A percentile compares a stretch with the other conserved stretches of the same genome.
Conservation (phyloP, 2,329 filamentous ascomycete genomes). For the Boeremia exigua region DNA sequence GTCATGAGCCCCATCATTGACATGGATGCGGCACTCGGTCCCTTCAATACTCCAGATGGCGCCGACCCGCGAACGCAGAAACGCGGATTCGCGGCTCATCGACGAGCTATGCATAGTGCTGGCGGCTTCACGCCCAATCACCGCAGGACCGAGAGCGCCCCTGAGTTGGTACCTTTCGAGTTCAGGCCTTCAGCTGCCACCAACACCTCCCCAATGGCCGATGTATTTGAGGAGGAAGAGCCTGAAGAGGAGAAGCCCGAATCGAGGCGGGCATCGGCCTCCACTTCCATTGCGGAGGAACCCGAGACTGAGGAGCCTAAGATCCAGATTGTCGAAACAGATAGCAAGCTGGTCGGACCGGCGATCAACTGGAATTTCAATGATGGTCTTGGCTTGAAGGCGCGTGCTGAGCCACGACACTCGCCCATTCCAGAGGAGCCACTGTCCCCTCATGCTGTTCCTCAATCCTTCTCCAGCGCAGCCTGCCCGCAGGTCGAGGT, state of each 20-base stretch:
- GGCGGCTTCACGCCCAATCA: conserved; percentile 79
- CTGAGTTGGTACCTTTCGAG: conserved; percentile 79
- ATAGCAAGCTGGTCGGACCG: conserved; percentile 47
- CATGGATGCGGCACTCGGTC: conserved; percentile 88
- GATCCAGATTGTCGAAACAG: conserved; percentile 56
- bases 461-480: conserved; percentile 16
- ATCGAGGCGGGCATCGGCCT: conserved; percentile 15
- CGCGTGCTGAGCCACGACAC: conserved; percentile 21
- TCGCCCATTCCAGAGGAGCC: conserved; percentile 28
- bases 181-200: conserved; percentile 54
- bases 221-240: conserved; percentile 87
- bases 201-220: conserved; percentile 77
- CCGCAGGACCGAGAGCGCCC: conserved; percentile 78
- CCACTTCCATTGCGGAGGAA: conserved; percentile 26
- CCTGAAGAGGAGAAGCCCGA: conserved; percentile 58
- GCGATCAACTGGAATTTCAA: conserved; percentile 54
- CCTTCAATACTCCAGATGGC: conserved; percentile 83
- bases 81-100: conserved; percentile 51
- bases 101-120: conserved; percentile 78
- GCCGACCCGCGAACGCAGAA: conserved; percentile 63
- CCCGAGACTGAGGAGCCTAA: conserved; percentile 51
- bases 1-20: conserved; percentile 83
- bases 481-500: conserved; percentile 49
- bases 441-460: conserved; percentile 34
- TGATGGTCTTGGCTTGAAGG: conserved; percentile 46